Percentiles rank a stretch among this genome's conserved stretches.
These are phyloP conservation scores for Trichaptum fuscoviolaceum DNA, from an alignment of 768 basidiomycete genomes.

Conservation along the genomic window DNA sequence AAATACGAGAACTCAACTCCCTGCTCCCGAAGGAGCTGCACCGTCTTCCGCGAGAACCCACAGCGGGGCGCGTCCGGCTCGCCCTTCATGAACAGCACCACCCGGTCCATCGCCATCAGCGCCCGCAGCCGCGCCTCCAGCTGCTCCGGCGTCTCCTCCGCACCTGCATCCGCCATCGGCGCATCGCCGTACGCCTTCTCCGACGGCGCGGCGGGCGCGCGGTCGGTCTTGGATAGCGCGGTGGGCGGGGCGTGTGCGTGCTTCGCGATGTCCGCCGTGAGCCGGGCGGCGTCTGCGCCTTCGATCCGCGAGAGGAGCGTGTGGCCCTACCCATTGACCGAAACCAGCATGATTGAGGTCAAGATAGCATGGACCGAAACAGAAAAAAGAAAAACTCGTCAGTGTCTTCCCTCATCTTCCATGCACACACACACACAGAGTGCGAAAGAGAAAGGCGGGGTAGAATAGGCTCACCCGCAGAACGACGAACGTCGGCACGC, in stretches of 20 bases:
- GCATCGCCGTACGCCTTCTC: constrained; percentile 2
- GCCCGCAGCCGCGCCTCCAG: constrained; percentile 55
- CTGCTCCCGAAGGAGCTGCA: constrained; percentile 58
- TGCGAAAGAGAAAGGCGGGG: constrained; percentile 1
- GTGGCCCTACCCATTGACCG: constrained; percentile 60
- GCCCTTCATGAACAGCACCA: constrained; percentile 93
- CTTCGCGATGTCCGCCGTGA: constrained; percentile 57
- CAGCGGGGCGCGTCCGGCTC: constrained; percentile 72
- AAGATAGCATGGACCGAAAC: not conserved
- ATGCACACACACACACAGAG: too few relatives aligned
- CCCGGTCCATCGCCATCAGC: constrained; percentile 74
- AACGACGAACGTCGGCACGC: constrained; percentile 81
- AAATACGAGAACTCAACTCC: constrained; percentile 67
- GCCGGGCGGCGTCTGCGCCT: constrained; percentile 70
- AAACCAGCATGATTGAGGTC: constrained; percentile 4
- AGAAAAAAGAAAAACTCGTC: not conserved
- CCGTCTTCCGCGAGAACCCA: constrained; percentile 78
- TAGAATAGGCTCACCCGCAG: constrained; percentile 49
- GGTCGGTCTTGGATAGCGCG: constrained; percentile 45
- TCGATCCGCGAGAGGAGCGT: constrained; percentile 70
- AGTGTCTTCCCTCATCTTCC: too few relatives aligned
- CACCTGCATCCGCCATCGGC: constrained; percentile 13
- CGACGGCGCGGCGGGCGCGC: constrained; percentile 26
- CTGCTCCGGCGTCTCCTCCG: constrained; percentile 56
- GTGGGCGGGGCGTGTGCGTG: constrained; percentile 38